Evolutionary conservation across 495 filamentous ascomycete species (phyloP).

Genomic region (Penicillium steckii): DNA sequence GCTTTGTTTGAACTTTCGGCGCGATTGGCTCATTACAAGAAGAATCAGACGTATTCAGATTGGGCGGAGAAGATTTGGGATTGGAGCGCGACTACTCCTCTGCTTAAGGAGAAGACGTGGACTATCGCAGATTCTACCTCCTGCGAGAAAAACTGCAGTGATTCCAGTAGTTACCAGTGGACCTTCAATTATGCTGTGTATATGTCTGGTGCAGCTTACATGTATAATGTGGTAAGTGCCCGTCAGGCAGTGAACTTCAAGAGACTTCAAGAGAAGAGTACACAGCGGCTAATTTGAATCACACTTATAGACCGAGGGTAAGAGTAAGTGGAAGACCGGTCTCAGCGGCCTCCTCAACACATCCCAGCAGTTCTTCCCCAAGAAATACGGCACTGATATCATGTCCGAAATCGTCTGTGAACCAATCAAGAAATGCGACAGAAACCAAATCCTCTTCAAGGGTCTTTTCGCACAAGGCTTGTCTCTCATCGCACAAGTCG

Average conservation of each 20-base stretch:
- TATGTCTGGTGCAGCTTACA: conserved; percentile 64
- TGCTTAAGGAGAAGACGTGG: conserved; percentile 55
- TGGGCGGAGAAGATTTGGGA: conserved; percentile 72
- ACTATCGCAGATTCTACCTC: conserved; percentile 60
- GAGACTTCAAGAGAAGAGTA: no score
- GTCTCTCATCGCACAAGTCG: conserved; percentile 56
- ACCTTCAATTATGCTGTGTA: conserved; percentile 68
- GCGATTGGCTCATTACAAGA: conserved; percentile 68
- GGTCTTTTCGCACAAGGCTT: conserved; percentile 66
- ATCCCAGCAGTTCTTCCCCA: conserved; percentile 58
- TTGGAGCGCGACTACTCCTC: conserved; percentile 54
- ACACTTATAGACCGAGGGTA: conserved; percentile 44
- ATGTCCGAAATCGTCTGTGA: conserved; percentile 77
- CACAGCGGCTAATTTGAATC: conserved; percentile 23
- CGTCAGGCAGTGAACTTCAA: not conserved
- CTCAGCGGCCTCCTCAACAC: conserved; percentile 56
- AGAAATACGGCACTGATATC: conserved; percentile 46
- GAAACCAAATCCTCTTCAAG: conserved; percentile 69
- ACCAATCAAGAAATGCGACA: conserved; percentile 55
- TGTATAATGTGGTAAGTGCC: conserved; percentile 62
- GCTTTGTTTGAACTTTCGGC: conserved; percentile 70
- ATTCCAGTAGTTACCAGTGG: conserved; percentile 59
- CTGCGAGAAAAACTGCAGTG: conserved; percentile 50
- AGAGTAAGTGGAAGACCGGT: conserved; percentile 53
- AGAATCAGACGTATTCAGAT: conserved; percentile 64